Base-by-base conservation (phyloP, 2,329 filamentous ascomycete genomes). In the Coleophoma cylindrospora region DNA sequence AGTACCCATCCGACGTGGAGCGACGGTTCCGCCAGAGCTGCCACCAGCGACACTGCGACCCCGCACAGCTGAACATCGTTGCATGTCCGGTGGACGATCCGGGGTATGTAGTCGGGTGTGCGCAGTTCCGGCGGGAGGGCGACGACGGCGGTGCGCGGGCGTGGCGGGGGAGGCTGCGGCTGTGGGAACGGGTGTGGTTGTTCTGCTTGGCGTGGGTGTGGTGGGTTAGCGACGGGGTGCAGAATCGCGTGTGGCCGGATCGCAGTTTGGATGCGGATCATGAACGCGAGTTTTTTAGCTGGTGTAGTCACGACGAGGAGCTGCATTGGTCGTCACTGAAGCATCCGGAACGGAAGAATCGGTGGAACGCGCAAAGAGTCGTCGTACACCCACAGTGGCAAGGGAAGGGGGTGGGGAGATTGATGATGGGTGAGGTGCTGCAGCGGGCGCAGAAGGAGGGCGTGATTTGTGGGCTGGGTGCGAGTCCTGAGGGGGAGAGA, bases 391-490 rank as follows among this genome's bases (percentile, higher is more conserved):
- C 57, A 7, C 37, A 51, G 14, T 61, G 50, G 34, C 60, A 59
- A 40, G 52, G 61, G 3, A 54, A 53, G 40, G 61, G 60, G 2
- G 27, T 63, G n/a, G 61, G 61, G 17, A 57, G 41, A 40, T 43
- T 50, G 34, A 33, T 64, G 10, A 54, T 63, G 53, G 19, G 22
- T 1, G 48, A 58, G 48, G 47, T 49, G 21, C 21, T 62, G 34
- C 38, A 51, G n/a, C 49, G 41, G 34, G 59, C 56, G 3, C 15
- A 60, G 44, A 48, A 47, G 9, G 59, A 63, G 27, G 38, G 49
- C 2, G 57, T 63, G 12, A 43, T 56, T 17, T 49, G 61, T 34
- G 56, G 55, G 2, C 49, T 63, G 45, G 41, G 44, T 11, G 52
- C 57, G 4, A 62, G 57, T 47, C 44, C 49, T 9, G 49, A 48